A percentile compares a stretch with the other conserved stretches of the same genome.
Evolutionary conservation across 441 rosid genomes (phyloP).

Genomic region (Syzygium malaccense): DNA sequence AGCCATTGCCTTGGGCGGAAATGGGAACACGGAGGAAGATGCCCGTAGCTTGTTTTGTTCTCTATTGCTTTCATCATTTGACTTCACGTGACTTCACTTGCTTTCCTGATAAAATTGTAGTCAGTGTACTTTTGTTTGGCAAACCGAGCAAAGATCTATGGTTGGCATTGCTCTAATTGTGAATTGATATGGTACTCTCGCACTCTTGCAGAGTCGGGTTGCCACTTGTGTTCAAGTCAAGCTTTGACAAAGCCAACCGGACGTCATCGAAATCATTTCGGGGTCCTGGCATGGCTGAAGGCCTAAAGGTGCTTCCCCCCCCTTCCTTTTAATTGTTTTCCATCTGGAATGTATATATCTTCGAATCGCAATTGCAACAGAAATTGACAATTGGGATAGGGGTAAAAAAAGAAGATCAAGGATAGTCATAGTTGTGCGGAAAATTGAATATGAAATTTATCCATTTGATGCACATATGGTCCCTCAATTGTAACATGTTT

Average conservation of each 20-base stretch:
- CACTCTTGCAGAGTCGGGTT: conserved; percentile 51
- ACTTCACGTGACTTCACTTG: background rate
- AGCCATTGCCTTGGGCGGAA: background rate
- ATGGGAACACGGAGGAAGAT: background rate
- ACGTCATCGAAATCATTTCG: conserved; percentile 88
- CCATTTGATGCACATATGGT: background rate
- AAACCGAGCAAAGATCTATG: background rate
- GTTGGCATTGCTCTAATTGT: background rate
- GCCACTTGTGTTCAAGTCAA: conserved; percentile 84
- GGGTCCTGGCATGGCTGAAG: conserved; percentile 84
- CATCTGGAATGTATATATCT: background rate
- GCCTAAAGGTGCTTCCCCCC: conserved; percentile 49
- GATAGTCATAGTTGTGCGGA: background rate
- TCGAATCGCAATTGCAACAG: background rate
- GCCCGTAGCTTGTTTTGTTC: background rate
- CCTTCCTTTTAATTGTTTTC: background rate
- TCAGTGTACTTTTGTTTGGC: background rate
- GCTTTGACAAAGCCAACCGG: conserved; percentile 92
- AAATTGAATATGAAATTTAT: background rate
- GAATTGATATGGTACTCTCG: background rate
- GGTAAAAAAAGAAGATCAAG: background rate
- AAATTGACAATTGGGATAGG: background rate
- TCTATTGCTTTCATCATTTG: background rate
- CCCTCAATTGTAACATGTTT: background rate
- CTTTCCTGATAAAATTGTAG: background rate